These are phyloP conservation scores for Penicillium chermesinum DNA, from an alignment of 495 filamentous ascomycete genomes.

Conservation along the genomic window DNA sequence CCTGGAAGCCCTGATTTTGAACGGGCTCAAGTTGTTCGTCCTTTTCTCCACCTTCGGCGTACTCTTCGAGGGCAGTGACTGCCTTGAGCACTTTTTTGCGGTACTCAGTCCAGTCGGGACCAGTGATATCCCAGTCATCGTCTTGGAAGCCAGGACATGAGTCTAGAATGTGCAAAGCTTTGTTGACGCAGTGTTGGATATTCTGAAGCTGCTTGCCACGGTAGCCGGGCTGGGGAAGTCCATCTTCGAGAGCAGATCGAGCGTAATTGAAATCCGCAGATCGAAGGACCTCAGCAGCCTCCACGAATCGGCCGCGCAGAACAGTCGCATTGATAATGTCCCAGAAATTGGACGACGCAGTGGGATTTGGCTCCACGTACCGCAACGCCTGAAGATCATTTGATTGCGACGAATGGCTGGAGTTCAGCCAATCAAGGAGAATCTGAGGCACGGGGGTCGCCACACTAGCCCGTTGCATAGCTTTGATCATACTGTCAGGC, in stretches of 20 bases:
- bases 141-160: conserved; percentile 60
- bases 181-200: conserved; percentile 61
- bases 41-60: conserved; percentile 65
- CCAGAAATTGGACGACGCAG: conserved; percentile 73
- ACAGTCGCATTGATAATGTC: conserved; percentile 62
- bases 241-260: conserved; percentile 51
- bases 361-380: conserved; percentile 60
- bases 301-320: conserved; percentile 63
- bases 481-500: conserved; percentile 28
- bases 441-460: conserved; percentile 60
- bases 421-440: conserved; percentile 73
- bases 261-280: conserved; percentile 72
- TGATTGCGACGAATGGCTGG: conserved; percentile 57
- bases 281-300: conserved; percentile 57
- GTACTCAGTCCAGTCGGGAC: conserved; percentile 72
- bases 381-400: conserved; percentile 56
- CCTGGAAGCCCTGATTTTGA: conserved; percentile 39
- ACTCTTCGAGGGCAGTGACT: conserved; percentile 60
- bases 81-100: conserved; percentile 63
- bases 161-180: conserved; percentile 59
- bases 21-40: conserved; percentile 20
- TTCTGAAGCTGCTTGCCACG: conserved; percentile 64
- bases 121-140: conserved; percentile 70
- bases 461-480: conserved; percentile 32
- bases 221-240: conserved; percentile 58